Conservation (phyloP, 176 grass and related monocot genomes). For the Typha latifolia region DNA sequence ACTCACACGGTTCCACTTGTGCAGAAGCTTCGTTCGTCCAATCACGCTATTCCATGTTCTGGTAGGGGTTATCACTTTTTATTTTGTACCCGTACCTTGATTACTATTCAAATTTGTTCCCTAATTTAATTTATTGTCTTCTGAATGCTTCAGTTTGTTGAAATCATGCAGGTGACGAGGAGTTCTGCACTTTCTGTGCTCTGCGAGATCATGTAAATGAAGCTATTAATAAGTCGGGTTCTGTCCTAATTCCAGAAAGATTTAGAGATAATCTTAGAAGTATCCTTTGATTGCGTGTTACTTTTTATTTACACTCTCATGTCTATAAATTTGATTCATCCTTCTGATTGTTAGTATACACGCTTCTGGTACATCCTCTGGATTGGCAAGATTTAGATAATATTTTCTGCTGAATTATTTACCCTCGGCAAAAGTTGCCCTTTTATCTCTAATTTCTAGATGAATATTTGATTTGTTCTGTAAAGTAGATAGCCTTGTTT, state of each 20-base stretch:
- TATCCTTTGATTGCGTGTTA: conserved; percentile 57
- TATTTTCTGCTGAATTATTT: no score
- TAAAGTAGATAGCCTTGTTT: no score
- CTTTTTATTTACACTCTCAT: background rate
- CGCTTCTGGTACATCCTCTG: no score
- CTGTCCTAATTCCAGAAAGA: conserved; percentile 42
- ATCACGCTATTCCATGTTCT: conserved; percentile 47
- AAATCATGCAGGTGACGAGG: conserved; percentile 40
- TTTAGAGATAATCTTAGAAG: conserved; percentile 72
- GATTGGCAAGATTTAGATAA: no score
- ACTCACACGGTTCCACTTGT: conserved; percentile 79
- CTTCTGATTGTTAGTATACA: background rate
- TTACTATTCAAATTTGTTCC: background rate
- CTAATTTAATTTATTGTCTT: background rate
- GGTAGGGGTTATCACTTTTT: conserved; percentile 30
- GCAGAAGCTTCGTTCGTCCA: conserved; percentile 34
- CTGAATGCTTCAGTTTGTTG: conserved; percentile 7
- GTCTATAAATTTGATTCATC: background rate
- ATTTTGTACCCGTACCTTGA: background rate
- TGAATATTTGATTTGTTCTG: no score
- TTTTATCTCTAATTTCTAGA: no score
- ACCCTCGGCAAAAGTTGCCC: no score
- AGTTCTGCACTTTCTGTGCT: conserved; percentile 76
- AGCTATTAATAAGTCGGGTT: conserved; percentile 45
- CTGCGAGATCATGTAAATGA: conserved; percentile 55